phyloP scores from a whole-genome alignment of 164 flowering plant species.

The Nymphaea thermarum region DNA sequence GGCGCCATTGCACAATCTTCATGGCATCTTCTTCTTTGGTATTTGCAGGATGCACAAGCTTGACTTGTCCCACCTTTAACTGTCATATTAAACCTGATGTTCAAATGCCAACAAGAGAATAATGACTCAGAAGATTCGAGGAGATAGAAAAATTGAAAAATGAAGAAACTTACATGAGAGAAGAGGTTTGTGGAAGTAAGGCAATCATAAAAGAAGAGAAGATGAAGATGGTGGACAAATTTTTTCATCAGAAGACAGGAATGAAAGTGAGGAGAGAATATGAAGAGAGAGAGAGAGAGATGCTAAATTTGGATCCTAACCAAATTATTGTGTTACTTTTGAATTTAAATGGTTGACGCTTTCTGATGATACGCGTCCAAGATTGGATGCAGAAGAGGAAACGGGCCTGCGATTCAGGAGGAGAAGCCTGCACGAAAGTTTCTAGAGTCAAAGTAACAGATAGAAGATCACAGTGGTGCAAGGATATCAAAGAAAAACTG shows the following conservation, averaged over 20 bases:
- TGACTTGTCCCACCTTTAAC: conserved; percentile 29
- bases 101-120: neutral
- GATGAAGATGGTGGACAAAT: neutral
- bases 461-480: neutral
- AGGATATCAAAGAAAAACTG: neutral
- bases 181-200: neutral
- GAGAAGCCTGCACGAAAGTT: neutral
- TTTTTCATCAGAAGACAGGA: neutral
- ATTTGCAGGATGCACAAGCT: conserved; percentile 68
- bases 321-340: neutral
- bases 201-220: neutral
- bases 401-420: neutral
- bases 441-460: neutral
- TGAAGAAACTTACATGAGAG: neutral
- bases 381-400: neutral
- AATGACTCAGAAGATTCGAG: neutral
- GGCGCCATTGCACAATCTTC: conserved; percentile 49
- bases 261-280: neutral
- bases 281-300: neutral
- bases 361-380: neutral
- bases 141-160: neutral
- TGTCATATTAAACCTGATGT: conserved; percentile 12
- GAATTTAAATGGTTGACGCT: neutral
- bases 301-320: neutral
- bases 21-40: conserved; percentile 45